Percentiles rank a stretch among this genome's conserved stretches.
phyloP scores from a whole-genome alignment of 2,329 filamentous ascomycete species.

The Verticillium nonalfalfae region DNA sequence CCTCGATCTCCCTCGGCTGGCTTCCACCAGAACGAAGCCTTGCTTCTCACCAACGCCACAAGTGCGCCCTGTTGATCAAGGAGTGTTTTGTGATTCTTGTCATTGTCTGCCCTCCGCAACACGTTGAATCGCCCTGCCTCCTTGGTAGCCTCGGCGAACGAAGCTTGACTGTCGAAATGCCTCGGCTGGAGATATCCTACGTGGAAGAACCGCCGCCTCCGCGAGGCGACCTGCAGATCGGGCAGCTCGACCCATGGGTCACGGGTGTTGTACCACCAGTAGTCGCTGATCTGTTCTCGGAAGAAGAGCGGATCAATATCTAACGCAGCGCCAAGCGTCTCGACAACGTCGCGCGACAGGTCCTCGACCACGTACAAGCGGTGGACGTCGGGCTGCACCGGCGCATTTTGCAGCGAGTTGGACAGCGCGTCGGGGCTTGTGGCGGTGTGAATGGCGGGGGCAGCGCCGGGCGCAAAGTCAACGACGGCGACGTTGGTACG shows the following conservation, averaged over 20 bases:
- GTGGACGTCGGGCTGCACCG: neutral
- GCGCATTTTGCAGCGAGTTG: neutral
- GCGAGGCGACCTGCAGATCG: constrained; percentile 13
- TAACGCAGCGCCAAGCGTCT: constrained; percentile 29
- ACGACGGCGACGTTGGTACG: neutral
- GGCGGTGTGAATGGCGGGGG: neutral
- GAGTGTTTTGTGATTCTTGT: constrained; percentile 15
- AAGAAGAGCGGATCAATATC: constrained; percentile 42
- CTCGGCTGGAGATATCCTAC: constrained; percentile 16
- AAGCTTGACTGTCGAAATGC: constrained; percentile 12
- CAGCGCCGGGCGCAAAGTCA: neutral
- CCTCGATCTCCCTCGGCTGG: neutral
- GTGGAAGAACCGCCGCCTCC: constrained; percentile 16
- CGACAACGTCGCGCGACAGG: constrained; percentile 36
- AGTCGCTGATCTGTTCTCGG: constrained; percentile 17
- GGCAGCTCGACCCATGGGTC: constrained; percentile 20
- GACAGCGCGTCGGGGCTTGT: neutral
- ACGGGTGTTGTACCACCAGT: constrained; percentile 17
- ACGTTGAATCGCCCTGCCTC: constrained; percentile 15
- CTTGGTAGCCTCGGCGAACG: constrained; percentile 4
- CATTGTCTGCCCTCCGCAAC: constrained; percentile 13
- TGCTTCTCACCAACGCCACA: constrained; percentile 15
- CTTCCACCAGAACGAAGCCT: constrained; percentile 17
- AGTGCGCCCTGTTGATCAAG: constrained; percentile 15
- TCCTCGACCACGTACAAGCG: constrained; percentile 36